Conservation (phyloP, 345 rosid species). For the Hirschfeldia incana region DNA sequence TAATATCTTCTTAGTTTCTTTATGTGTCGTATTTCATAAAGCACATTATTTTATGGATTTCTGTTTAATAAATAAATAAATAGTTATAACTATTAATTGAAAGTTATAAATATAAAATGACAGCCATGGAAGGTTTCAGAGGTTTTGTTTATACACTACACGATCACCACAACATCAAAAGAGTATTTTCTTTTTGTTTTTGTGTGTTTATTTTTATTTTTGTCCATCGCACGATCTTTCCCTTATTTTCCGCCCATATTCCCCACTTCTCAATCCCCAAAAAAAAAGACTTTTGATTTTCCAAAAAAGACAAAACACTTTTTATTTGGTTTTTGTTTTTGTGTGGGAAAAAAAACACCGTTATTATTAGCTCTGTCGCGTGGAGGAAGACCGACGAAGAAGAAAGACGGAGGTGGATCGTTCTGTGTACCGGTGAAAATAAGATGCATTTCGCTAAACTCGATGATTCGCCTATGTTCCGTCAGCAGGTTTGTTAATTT, state of each 20-base stretch:
- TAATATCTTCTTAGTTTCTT: neutral
- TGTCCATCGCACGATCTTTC: conserved; percentile 36
- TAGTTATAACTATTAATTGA: neutral
- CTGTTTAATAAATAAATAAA: neutral
- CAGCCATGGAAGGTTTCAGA: conserved; percentile 59
- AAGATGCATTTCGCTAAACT: conserved; percentile 70
- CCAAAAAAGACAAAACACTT: conserved; percentile 1
- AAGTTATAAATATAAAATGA: conserved; percentile 20
- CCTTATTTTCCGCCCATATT: conserved; percentile 34
- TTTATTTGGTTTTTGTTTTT: neutral
- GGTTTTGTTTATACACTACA: conserved; percentile 31
- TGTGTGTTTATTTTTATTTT: neutral
- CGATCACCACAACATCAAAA: conserved; percentile 19
- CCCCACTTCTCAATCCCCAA: conserved; percentile 36
- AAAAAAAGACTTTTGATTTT: conserved; percentile 7
- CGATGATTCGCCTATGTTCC: conserved; percentile 88
- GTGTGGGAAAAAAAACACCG: neutral
- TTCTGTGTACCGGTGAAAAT: neutral
- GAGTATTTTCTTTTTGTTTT: neutral
- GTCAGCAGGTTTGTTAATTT: conserved; percentile 59
- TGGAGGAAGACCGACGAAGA: neutral
- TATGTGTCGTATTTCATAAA: neutral
- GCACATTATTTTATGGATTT: neutral
- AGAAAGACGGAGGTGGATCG: conserved; percentile 12
- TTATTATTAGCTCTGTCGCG: conserved; percentile 23